Conservation (phyloP, 2,329 filamentous ascomycete genomes). For the Aspergillus ibericus region DNA sequence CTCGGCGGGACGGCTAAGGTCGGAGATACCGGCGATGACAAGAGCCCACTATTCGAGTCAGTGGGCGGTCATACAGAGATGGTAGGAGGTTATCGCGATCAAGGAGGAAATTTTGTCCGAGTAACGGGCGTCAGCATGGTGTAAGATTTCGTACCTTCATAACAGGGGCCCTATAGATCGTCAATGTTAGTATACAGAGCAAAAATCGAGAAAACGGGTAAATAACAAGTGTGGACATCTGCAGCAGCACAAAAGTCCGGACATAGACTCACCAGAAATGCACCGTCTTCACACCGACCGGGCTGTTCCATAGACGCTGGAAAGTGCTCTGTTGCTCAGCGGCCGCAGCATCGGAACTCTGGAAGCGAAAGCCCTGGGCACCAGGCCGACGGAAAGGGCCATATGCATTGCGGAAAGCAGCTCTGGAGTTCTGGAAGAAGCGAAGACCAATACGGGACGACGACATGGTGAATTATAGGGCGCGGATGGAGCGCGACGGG, state of each 20-base stretch:
- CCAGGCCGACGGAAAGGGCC: conserved; percentile 54
- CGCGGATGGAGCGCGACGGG: conserved; percentile 12
- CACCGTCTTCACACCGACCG: conserved; percentile 84
- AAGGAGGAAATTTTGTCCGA: neutral
- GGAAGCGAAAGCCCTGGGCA: conserved; percentile 62
- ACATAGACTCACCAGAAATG: conserved; percentile 78
- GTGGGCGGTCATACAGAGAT: conserved; percentile 8
- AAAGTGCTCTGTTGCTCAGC: conserved; percentile 55
- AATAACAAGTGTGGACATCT: neutral
- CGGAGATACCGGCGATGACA: conserved; percentile 86
- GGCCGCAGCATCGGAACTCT: conserved; percentile 62
- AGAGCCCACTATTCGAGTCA: conserved; percentile 69
- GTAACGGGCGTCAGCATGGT: neutral
- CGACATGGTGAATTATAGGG: conserved; percentile 41
- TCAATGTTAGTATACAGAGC: conserved; percentile 15
- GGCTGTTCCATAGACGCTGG: conserved; percentile 80
- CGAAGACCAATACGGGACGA: conserved; percentile 60
- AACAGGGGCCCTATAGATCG: conserved; percentile 71
- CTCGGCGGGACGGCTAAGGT: conserved; percentile 87
- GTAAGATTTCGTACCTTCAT: conserved; percentile 66
- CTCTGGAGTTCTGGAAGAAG: conserved; percentile 52
- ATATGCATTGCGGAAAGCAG: conserved; percentile 55
- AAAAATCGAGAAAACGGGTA: neutral
- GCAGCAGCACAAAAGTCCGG: neutral
- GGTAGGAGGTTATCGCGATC: neutral